phyloP scores from a whole-genome alignment of 2,329 filamentous ascomycete genomes.

The Aspergillus calidoustus region DNA sequence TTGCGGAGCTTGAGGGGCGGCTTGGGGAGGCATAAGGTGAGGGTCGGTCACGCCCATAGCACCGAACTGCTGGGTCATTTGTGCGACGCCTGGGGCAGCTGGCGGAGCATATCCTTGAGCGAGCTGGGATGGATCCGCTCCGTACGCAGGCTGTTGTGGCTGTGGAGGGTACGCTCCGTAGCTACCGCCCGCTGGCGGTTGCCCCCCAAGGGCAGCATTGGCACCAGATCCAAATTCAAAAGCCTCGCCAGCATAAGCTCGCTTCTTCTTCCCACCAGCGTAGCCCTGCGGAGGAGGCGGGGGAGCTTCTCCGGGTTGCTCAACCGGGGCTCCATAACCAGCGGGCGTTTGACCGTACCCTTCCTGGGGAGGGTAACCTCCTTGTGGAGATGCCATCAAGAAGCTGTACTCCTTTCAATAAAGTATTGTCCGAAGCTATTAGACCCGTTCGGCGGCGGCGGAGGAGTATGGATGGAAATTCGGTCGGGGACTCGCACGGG shows the following conservation, averaged over 20 bases:
- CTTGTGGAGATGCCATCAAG: conserved; percentile 57
- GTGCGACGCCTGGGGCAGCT: conserved; percentile 63
- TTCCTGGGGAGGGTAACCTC: conserved; percentile 56
- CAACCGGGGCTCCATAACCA: conserved; percentile 45
- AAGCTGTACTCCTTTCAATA: conserved; percentile 14
- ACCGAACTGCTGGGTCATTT: conserved; percentile 81
- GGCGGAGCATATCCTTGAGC: conserved; percentile 68
- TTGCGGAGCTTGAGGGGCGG: conserved; percentile 44
- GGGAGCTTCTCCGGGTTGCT: conserved; percentile 36
- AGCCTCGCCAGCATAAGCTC: conserved; percentile 90
- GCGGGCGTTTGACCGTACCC: conserved; percentile 49
- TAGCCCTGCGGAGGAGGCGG: conserved; percentile 38
- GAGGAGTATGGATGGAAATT: conserved; percentile 13
- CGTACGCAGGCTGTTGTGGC: conserved; percentile 52
- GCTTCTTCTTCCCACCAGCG: conserved; percentile 70
- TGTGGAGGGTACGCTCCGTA: conserved; percentile 66
- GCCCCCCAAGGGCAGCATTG: conserved; percentile 67
- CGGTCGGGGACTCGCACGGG: conserved; percentile 25
- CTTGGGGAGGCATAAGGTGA: conserved; percentile 51
- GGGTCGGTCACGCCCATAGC: conserved; percentile 72
- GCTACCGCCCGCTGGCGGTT: conserved; percentile 58
- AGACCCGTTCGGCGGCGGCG: conserved; percentile 3
- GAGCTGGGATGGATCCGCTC: conserved; percentile 48
- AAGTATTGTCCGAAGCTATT: conserved; percentile 3
- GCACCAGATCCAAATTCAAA: conserved; percentile 90